These are phyloP conservation scores for Herpotrichia juniperi DNA, from an alignment of 2,329 filamentous ascomycete species.

Conservation along the genomic window DNA sequence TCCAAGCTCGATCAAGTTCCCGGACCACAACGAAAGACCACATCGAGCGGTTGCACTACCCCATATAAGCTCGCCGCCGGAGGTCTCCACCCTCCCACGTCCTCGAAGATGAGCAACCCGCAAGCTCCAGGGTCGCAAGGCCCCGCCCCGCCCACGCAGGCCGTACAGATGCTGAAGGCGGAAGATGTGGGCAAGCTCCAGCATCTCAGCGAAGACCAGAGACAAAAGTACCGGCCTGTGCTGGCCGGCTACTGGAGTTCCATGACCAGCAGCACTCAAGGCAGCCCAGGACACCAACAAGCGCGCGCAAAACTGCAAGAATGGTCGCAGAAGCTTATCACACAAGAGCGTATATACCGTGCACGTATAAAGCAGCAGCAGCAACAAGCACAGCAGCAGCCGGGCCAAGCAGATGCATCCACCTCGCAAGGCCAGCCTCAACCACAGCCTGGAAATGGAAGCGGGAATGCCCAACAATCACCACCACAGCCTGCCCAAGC, in stretches of 20 bases:
- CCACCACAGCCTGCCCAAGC: constrained; percentile 23
- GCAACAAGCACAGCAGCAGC: constrained; percentile 16
- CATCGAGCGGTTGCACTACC: background rate
- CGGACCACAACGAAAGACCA: background rate
- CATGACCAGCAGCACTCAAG: constrained; percentile 55
- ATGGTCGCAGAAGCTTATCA: constrained; percentile 59
- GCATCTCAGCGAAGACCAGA: constrained; percentile 58
- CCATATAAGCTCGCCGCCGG: background rate
- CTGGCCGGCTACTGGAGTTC: constrained; percentile 62
- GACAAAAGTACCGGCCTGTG: constrained; percentile 60
- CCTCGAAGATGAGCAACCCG: constrained; percentile 39
- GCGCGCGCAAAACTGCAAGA: constrained; percentile 59
- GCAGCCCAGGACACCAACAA: constrained; percentile 56
- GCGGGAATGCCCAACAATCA: constrained; percentile 33
- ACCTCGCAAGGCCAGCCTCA: constrained; percentile 26
- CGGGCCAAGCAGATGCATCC: constrained; percentile 11
- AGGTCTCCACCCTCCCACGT: constrained; percentile 16
- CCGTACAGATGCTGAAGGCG: constrained; percentile 34
- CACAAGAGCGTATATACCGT: constrained; percentile 50
- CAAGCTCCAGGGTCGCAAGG: constrained; percentile 35
- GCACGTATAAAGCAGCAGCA: constrained; percentile 42
- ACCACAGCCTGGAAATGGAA: constrained; percentile 24
- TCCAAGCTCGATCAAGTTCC: background rate
- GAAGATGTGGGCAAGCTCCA: constrained; percentile 44
- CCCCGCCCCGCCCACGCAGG: constrained; percentile 22